These are phyloP conservation scores for Neurospora crassa DNA, from an alignment of 2,329 filamentous ascomycete species.

Conservation along the genomic window DNA sequence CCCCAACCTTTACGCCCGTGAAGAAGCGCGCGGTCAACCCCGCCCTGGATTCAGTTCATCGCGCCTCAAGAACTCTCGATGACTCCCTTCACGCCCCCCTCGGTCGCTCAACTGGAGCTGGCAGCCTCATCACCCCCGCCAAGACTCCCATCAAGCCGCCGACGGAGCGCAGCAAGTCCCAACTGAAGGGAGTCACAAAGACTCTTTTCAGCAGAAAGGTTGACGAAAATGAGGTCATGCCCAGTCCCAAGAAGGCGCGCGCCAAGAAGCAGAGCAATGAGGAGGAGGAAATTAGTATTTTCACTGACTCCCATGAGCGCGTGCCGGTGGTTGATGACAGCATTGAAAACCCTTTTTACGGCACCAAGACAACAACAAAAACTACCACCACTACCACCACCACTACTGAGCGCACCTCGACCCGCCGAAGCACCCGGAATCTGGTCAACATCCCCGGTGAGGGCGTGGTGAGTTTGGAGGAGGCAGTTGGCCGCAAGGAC, in stretches of 20 bases:
- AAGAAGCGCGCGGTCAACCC: conserved; percentile 37
- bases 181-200: conserved; percentile 46
- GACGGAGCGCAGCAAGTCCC: conserved; percentile 38
- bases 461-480: conserved; percentile 49
- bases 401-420: neutral
- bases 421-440: conserved; percentile 45
- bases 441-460: conserved; percentile 46
- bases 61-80: conserved; percentile 36
- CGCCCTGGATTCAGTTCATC: conserved; percentile 37
- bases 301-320: conserved; percentile 71
- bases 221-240: conserved; percentile 44
- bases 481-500: conserved; percentile 55
- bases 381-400: neutral
- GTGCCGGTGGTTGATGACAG: conserved; percentile 58
- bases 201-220: conserved; percentile 44
- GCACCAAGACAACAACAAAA: conserved; percentile 23
- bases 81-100: conserved; percentile 23
- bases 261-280: conserved; percentile 48
- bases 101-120: conserved; percentile 19
- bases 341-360: conserved; percentile 64
- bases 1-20: conserved; percentile 36
- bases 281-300: conserved; percentile 57
- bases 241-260: conserved; percentile 48
- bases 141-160: conserved; percentile 65
- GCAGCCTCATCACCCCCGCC: conserved; percentile 66